Conservation (phyloP, 805 yeast genomes). For the Isabelozyma heimii region DNA sequence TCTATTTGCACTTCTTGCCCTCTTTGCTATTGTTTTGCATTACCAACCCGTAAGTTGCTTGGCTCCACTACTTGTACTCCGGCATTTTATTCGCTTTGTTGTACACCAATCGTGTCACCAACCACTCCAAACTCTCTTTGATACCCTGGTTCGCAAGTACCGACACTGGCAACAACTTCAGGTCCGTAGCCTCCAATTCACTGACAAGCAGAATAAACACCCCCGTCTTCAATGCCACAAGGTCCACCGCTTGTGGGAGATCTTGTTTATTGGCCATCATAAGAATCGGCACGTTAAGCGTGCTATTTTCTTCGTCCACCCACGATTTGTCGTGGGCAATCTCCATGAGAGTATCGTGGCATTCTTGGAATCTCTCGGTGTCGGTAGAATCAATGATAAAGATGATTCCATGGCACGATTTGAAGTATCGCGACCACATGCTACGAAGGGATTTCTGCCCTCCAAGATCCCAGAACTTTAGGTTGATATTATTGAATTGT, state of each 20-base stretch:
- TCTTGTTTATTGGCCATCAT: slow-evolving; percentile 98
- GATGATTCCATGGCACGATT: slow-evolving; percentile 84
- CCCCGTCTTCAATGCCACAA: slow-evolving; percentile 68
- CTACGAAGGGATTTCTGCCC: slow-evolving; percentile 85
- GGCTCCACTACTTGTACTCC: slow-evolving; percentile 32
- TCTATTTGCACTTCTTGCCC: too few species aligned
- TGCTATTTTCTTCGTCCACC: slow-evolving; percentile 15
- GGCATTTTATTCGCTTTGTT: slow-evolving; percentile 65
- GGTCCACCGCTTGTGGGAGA: slow-evolving; percentile 45
- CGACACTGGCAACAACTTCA: slow-evolving; percentile 84
- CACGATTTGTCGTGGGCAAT: slow-evolving; percentile 46
- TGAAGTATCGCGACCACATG: slow-evolving; percentile 86
- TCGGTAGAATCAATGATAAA: slow-evolving; percentile 93
- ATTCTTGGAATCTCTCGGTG: slow-evolving; percentile 76
- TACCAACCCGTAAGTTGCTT: not conserved
- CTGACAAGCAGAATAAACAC: slow-evolving; percentile 79
- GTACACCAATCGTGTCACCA: slow-evolving; percentile 65
- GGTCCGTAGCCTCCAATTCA: slow-evolving; percentile 85
- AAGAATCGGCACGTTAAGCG: slow-evolving; percentile 74
- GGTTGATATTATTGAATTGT: slow-evolving; percentile 41
- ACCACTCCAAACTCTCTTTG: slow-evolving; percentile 86
- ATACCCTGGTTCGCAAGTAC: slow-evolving; percentile 85
- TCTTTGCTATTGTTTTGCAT: too few species aligned
- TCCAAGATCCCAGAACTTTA: slow-evolving; percentile 95
- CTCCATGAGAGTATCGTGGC: slow-evolving; percentile 60